Conservation (phyloP, 1,139 yeast species). For the Yamadazyma dushanensis region DNA sequence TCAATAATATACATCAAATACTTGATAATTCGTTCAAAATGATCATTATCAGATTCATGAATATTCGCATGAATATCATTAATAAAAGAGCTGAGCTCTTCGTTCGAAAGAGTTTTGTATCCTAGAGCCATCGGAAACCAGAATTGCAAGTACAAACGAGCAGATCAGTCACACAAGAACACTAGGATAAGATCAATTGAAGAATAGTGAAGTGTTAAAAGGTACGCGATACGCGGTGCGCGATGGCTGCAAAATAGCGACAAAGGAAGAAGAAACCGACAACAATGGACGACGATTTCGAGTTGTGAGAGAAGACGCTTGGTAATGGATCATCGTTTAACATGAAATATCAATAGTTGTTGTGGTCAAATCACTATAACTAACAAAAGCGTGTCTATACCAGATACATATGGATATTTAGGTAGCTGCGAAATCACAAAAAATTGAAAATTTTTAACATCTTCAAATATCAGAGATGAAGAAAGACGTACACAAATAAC, state of each 20-base stretch:
- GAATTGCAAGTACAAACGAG: too few species aligned
- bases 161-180: too few species aligned
- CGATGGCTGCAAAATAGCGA: too few species aligned
- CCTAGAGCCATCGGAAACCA: constrained; percentile 5
- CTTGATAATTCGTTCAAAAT: constrained; percentile 36
- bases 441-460: neutral
- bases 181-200: too few species aligned
- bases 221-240: too few species aligned
- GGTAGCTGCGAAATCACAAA: neutral
- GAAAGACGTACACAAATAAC: too few species aligned
- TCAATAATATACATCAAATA: constrained; percentile 26
- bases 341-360: neutral
- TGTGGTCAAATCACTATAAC: too few species aligned
- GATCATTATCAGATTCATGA: constrained; percentile 31
- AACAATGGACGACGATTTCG: too few species aligned
- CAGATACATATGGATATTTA: neutral
- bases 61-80: constrained; percentile 37
- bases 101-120: constrained; percentile 19
- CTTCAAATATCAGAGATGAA: too few species aligned
- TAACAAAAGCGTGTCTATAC: neutral
- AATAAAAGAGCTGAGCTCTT: constrained; percentile 34
- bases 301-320: neutral
- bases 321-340: neutral
- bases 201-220: too few species aligned
- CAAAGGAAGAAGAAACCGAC: too few species aligned